Evolutionary conservation across 2,329 filamentous ascomycete species (phyloP).

Genomic region (Tolypocladium tundrense): DNA sequence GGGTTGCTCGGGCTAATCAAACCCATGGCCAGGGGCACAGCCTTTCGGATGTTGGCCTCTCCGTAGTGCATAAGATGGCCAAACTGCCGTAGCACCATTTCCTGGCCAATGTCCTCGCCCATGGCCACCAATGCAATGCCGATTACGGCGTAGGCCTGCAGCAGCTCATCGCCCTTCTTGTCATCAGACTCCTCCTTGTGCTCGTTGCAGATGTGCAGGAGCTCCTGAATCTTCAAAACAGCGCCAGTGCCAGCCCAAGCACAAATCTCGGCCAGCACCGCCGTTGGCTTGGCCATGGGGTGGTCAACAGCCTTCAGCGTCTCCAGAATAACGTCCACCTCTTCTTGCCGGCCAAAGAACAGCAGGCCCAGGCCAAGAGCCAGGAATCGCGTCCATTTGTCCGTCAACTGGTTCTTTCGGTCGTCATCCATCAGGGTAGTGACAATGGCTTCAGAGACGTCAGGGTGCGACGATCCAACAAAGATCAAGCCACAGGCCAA

Average conservation of each 20-base stretch:
- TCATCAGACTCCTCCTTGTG: constrained; percentile 90
- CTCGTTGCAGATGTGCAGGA: constrained; percentile 96
- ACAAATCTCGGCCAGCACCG: constrained; percentile 89
- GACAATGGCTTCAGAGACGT: constrained; percentile 86
- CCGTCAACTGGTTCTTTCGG: constrained; percentile 77
- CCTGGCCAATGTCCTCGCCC: constrained; percentile 96
- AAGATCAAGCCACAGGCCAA: constrained; percentile 84
- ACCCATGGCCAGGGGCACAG: constrained; percentile 92
- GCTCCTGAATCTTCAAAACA: constrained; percentile 92
- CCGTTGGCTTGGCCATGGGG: constrained; percentile 92
- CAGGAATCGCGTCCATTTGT: constrained; percentile 98
- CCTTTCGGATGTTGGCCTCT: constrained; percentile 91
- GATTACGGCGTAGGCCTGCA: constrained; percentile 92
- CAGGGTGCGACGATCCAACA: constrained; percentile 82
- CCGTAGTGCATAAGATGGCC: constrained; percentile 99
- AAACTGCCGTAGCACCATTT: constrained; percentile 97
- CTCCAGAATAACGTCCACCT: constrained; percentile 96
- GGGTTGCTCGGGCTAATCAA: constrained; percentile 95
- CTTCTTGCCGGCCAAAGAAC: constrained; percentile 94
- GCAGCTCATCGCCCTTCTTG: constrained; percentile 88
- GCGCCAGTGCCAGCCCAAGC: constrained; percentile 97
- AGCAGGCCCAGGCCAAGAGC: constrained; percentile 85
- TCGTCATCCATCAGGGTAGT: constrained; percentile 92
- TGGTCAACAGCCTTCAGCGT: constrained; percentile 95
- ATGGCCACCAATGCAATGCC: constrained; percentile 91